Conservation (phyloP, 2,329 filamentous ascomycete genomes). For the Hypocrella siamensis region DNA sequence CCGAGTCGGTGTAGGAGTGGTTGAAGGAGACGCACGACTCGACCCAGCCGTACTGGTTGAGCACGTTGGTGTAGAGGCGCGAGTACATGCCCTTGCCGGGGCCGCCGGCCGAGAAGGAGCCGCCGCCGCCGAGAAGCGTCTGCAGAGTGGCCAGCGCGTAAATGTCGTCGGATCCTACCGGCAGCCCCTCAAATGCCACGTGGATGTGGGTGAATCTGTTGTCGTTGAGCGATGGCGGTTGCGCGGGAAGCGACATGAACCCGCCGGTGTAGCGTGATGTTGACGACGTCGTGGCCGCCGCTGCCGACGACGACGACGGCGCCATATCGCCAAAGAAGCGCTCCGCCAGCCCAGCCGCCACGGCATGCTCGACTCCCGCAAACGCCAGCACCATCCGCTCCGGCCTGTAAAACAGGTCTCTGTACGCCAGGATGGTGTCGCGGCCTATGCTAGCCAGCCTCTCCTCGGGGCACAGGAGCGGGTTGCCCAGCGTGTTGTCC, state of each 20-base stretch:
- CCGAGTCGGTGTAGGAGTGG: constrained; percentile 91
- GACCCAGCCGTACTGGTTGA: constrained; percentile 96
- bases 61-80: constrained; percentile 88
- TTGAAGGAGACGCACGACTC: constrained; percentile 94
- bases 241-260: constrained; percentile 69
- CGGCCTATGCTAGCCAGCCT: constrained; percentile 60
- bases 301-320: constrained; percentile 39
- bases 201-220: constrained; percentile 85
- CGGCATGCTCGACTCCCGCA: constrained; percentile 70
- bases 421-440: constrained; percentile 59
- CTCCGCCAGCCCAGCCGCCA: constrained; percentile 66
- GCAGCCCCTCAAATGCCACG: constrained; percentile 86
- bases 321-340: constrained; percentile 85
- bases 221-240: constrained; percentile 63
- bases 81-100: constrained; percentile 99
- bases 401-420: constrained; percentile 70
- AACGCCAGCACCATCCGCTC: constrained; percentile 91
- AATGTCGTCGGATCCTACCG: constrained; percentile 81
- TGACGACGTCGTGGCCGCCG: constrained; percentile 31
- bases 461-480: constrained; percentile 78
- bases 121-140: constrained; percentile 87
- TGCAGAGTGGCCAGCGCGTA: constrained; percentile 93
- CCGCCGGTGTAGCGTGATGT: constrained; percentile 84
- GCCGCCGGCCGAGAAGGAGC: constrained; percentile 90
- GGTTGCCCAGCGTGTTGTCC: constrained; percentile 91